Conservation (phyloP, 441 rosid species). For the Brassica hybrid region DNA sequence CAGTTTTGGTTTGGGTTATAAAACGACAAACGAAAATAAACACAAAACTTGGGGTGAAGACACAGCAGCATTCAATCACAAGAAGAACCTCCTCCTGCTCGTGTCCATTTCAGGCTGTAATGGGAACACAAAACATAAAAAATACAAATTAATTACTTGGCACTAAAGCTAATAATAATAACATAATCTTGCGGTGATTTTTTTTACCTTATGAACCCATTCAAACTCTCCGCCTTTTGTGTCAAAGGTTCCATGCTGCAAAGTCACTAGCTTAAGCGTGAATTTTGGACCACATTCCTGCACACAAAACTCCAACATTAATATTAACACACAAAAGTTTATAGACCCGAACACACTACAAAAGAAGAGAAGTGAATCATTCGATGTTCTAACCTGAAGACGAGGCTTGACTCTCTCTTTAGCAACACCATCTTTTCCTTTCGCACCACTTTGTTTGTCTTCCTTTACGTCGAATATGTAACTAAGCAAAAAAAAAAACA, state of each 20-base stretch:
- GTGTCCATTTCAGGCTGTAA: slow-evolving; percentile 93
- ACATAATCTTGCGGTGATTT: not conserved
- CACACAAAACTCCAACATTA: slow-evolving; percentile 2
- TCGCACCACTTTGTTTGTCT: slow-evolving; percentile 51
- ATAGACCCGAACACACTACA: not conserved
- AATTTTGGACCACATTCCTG: slow-evolving; percentile 95
- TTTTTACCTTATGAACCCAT: slow-evolving; percentile 95
- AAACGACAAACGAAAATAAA: not conserved
- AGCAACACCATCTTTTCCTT: slow-evolving; percentile 48
- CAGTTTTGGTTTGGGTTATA: not conserved
- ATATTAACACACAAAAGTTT: slow-evolving; percentile 41
- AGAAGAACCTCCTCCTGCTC: slow-evolving; percentile 92
- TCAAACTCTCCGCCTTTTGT: slow-evolving; percentile 83
- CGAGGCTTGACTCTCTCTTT: slow-evolving; percentile 66
- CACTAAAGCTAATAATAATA: not conserved
- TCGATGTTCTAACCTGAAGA: slow-evolving; percentile 64
- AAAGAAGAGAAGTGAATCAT: not conserved
- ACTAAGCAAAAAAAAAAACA: slow-evolving; percentile 37
- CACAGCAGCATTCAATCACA: slow-evolving; percentile 40
- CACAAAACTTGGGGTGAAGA: not conserved
- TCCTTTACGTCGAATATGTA: slow-evolving; percentile 85
- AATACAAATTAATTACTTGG: not conserved
- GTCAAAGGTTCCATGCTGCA: slow-evolving; percentile 92
- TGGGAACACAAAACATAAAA: slow-evolving; percentile 18
- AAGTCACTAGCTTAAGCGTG: slow-evolving; percentile 74